phyloP scores from a whole-genome alignment of 106 monocot genomes.

The Chionographis japonica region DNA sequence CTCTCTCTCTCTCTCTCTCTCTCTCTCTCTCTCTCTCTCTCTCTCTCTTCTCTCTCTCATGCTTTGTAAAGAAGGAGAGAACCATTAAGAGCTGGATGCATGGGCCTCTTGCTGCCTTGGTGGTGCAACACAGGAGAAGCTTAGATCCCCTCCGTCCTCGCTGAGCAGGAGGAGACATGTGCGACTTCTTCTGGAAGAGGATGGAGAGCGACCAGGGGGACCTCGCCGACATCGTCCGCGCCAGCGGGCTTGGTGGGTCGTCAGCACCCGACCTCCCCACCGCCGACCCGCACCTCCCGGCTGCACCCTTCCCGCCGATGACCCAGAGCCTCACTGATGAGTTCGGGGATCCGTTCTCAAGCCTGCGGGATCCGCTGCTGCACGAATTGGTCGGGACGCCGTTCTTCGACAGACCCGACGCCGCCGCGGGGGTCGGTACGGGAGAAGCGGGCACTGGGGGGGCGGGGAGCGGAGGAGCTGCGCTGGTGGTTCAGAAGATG shows the following conservation, averaged over 20 bases:
- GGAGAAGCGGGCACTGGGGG: neutral
- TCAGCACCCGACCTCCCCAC: neutral
- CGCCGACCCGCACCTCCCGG: conserved; percentile 12
- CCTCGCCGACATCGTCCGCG: conserved; percentile 33
- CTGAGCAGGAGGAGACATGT: neutral
- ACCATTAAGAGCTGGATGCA: too few species aligned
- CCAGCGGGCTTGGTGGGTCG: neutral
- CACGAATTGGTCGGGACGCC: conserved; percentile 9
- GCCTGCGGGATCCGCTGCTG: conserved; percentile 30
- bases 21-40: too few species aligned
- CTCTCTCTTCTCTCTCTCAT: too few species aligned
- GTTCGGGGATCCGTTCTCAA: conserved; percentile 33
- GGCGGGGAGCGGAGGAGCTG: neutral
- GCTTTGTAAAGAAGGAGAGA: too few species aligned
- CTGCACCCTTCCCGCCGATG: neutral
- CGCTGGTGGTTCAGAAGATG: conserved; percentile 10
- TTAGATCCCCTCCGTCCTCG: too few species aligned
- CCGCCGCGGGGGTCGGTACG: neutral
- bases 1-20: too few species aligned
- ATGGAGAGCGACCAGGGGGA: conserved; percentile 34
- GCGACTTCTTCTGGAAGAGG: conserved; percentile 19
- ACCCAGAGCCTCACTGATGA: neutral
- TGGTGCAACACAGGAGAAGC: too few species aligned
- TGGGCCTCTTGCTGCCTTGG: too few species aligned
- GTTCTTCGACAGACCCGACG: conserved; percentile 3